Conservation (phyloP, 306 rosid species). For the Cicer bijugum region DNA sequence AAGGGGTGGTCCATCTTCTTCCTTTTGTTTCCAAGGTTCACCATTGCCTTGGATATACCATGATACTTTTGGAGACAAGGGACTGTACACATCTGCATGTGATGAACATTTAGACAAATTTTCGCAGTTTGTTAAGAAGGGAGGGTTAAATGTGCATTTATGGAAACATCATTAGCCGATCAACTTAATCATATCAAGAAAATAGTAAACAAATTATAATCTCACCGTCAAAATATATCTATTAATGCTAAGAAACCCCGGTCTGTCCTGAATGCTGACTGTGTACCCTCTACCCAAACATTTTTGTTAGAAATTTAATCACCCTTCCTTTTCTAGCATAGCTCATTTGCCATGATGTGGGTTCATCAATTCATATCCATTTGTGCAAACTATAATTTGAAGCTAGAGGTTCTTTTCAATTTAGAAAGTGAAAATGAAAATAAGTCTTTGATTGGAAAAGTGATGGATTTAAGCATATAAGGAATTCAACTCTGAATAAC, state of each 20-base stretch:
- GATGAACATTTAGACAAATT: slow-evolving; percentile 33
- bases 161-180: slow-evolving; percentile 30
- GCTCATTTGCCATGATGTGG: background rate
- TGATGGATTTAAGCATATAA: background rate
- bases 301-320: slow-evolving; percentile 3
- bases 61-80: slow-evolving; percentile 79
- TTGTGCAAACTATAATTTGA: slow-evolving; percentile 25
- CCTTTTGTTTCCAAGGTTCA: slow-evolving; percentile 75
- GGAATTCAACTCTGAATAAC: slow-evolving; percentile 15
- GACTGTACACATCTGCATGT: slow-evolving; percentile 68
- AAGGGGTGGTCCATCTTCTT: slow-evolving; percentile 63
- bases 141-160: slow-evolving; percentile 4
- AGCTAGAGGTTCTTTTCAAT: slow-evolving; percentile 1
- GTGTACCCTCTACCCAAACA: background rate
- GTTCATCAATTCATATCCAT: slow-evolving; percentile 20
- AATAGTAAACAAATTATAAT: slow-evolving; percentile 23
- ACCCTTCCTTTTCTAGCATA: slow-evolving; percentile 25
- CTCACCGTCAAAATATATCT: slow-evolving; percentile 21
- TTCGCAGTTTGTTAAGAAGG: background rate
- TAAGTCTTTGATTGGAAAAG: background rate
- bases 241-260: slow-evolving; percentile 21
- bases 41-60: slow-evolving; percentile 69
- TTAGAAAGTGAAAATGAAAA: slow-evolving; percentile 30
- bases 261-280: slow-evolving; percentile 29
- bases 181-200: slow-evolving; percentile 26